phyloP scores from a whole-genome alignment of 257 asterid species.

The Solanum etuberosum region DNA sequence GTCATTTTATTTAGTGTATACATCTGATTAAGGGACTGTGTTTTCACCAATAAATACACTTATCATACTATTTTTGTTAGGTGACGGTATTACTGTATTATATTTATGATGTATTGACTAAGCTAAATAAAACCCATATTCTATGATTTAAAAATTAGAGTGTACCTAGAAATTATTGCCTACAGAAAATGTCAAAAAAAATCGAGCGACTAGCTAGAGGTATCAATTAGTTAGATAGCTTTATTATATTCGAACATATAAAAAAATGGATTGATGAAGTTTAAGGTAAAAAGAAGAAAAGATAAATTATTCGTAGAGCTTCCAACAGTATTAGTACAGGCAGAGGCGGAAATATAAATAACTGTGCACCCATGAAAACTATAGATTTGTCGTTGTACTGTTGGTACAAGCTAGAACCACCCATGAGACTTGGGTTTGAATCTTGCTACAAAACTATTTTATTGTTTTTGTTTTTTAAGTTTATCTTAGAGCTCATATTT shows the following conservation, averaged over 20 bases:
- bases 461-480: too few species aligned
- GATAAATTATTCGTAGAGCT: neutral
- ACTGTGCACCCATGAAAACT: too few species aligned
- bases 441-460: too few species aligned
- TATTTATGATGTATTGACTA: neutral
- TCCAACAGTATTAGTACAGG: neutral
- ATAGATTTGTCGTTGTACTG: too few species aligned
- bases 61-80: neutral
- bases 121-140: neutral
- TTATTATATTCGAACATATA: neutral
- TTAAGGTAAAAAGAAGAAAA: neutral
- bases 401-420: too few species aligned
- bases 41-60: neutral
- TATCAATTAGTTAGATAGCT: neutral
- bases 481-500: too few species aligned
- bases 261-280: neutral
- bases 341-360: too few species aligned
- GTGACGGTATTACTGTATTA: neutral
- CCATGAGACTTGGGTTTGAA: too few species aligned
- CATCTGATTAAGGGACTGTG: neutral
- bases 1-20: neutral
- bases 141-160: neutral
- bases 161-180: neutral
- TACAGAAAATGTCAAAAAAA: neutral
- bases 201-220: neutral